These are phyloP conservation scores for Ceriops zippeliana DNA, from an alignment of 345 rosid species.

Conservation along the genomic window DNA sequence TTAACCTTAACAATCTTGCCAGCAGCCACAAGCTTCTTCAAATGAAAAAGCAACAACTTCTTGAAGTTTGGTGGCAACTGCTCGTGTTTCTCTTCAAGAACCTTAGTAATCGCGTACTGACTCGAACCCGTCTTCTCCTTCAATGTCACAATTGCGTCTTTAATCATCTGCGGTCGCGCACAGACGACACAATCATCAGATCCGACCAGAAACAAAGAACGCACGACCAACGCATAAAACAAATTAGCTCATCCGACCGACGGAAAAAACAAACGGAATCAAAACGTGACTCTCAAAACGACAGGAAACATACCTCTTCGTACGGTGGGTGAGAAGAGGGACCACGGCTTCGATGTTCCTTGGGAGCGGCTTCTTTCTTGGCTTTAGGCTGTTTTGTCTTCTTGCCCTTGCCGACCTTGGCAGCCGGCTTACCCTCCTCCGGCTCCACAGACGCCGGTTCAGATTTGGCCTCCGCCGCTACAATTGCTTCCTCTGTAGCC, in stretches of 20 bases:
- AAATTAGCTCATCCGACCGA: too few species aligned
- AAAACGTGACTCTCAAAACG: neutral
- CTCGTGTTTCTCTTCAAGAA: slow-evolving; percentile 74
- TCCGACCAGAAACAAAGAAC: too few species aligned
- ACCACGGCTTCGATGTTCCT: slow-evolving; percentile 27
- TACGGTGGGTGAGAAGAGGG: slow-evolving; percentile 61
- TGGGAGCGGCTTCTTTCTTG: slow-evolving; percentile 44
- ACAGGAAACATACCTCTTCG: slow-evolving; percentile 46
- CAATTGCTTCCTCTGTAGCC: slow-evolving; percentile 51
- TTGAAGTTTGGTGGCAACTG: slow-evolving; percentile 53
- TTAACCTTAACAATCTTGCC: slow-evolving; percentile 72
- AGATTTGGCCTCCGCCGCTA: slow-evolving; percentile 26
- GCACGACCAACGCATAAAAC: too few species aligned
- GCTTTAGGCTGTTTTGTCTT: slow-evolving; percentile 45
- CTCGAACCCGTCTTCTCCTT: slow-evolving; percentile 91
- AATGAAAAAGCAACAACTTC: slow-evolving; percentile 58
- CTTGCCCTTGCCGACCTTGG: slow-evolving; percentile 41
- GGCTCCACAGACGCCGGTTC: slow-evolving; percentile 22
- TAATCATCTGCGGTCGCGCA: slow-evolving; percentile 54
- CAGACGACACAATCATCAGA: slow-evolving; percentile 14
- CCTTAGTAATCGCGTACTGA: slow-evolving; percentile 78
- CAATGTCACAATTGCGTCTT: slow-evolving; percentile 58
- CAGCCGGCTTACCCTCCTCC: slow-evolving; percentile 34
- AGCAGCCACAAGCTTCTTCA: slow-evolving; percentile 64
- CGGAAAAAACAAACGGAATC: neutral